Conservation (phyloP, 805 yeast species). For the Cyberlindnera subsufficiens region DNA sequence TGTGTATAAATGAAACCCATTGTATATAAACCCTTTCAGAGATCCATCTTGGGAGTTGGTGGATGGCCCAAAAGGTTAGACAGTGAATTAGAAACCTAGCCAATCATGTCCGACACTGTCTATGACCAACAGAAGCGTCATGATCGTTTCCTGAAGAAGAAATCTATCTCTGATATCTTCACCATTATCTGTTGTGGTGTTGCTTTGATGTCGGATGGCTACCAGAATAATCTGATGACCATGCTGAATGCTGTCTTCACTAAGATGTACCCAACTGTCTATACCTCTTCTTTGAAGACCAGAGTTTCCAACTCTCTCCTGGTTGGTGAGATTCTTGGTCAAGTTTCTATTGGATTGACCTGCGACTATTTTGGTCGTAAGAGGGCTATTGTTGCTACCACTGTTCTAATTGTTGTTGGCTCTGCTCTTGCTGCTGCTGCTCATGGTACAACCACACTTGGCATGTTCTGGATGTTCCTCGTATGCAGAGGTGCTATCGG, state of each 20-base stretch:
- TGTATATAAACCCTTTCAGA: no score
- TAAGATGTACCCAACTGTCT: slow-evolving; percentile 30
- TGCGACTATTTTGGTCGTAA: slow-evolving; percentile 67
- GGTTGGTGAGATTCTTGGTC: slow-evolving; percentile 68
- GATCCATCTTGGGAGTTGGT: not conserved
- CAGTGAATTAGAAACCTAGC: not conserved
- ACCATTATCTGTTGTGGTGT: slow-evolving; percentile 59
- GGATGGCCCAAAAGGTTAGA: not conserved
- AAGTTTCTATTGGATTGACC: slow-evolving; percentile 56
- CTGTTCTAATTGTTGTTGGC: slow-evolving; percentile 56
- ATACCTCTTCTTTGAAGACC: slow-evolving; percentile 45
- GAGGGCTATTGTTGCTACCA: slow-evolving; percentile 62
- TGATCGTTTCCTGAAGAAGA: slow-evolving; percentile 20
- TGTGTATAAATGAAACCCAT: no score
- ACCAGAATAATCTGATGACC: slow-evolving; percentile 70
- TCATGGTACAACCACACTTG: slow-evolving; percentile 48
- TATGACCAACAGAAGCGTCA: slow-evolving; percentile 19
- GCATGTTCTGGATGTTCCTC: slow-evolving; percentile 74
- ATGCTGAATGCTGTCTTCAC: slow-evolving; percentile 58
- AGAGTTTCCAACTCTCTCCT: slow-evolving; percentile 64
- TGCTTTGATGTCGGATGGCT: slow-evolving; percentile 74
- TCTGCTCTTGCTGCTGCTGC: slow-evolving; percentile 65
- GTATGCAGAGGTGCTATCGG: slow-evolving; percentile 74
- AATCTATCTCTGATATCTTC: slow-evolving; percentile 30
- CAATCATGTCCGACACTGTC: not conserved